A percentile compares a stretch with the other conserved stretches of the same genome.
phyloP scores from a whole-genome alignment of 495 filamentous ascomycete genomes.

The Alectoria sarmentosa region DNA sequence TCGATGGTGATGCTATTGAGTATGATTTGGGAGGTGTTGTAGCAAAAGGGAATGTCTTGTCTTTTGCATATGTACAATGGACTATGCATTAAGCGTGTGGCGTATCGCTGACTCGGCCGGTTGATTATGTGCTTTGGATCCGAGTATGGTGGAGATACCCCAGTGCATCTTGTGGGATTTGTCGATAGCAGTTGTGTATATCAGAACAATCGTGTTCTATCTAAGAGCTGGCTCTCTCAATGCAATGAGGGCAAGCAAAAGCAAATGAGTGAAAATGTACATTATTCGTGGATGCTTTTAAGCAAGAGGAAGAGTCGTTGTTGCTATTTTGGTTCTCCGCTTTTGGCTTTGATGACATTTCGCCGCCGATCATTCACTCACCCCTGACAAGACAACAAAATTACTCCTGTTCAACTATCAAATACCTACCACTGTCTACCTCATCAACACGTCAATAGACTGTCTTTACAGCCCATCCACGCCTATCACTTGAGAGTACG shows the following conservation, averaged over 20 bases:
- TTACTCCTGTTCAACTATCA: neutral
- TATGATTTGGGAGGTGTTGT: neutral
- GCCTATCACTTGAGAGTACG: neutral
- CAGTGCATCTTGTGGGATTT: too few relatives aligned
- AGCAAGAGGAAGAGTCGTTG: too few relatives aligned
- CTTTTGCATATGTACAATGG: too few relatives aligned
- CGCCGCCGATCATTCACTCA: neutral
- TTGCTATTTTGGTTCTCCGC: neutral
- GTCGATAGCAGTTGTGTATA: too few relatives aligned
- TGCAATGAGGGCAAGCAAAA: too few relatives aligned
- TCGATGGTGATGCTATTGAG: slow-evolving; percentile 2
- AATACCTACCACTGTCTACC: neutral
- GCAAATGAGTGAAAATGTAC: too few relatives aligned
- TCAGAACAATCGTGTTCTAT: too few relatives aligned
- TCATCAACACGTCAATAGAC: neutral
- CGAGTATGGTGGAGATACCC: slow-evolving; percentile 1
- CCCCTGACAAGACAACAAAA: too few relatives aligned
- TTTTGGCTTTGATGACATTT: neutral
- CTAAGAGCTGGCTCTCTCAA: too few relatives aligned
- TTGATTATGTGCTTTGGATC: neutral
- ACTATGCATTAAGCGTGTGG: neutral
- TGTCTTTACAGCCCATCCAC: neutral
- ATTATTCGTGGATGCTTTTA: neutral
- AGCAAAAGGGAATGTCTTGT: too few relatives aligned
- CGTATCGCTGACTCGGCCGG: neutral